Evolutionary conservation across 768 basidiomycete species (phyloP).

Genomic region (Tricholoma saponaceum): DNA sequence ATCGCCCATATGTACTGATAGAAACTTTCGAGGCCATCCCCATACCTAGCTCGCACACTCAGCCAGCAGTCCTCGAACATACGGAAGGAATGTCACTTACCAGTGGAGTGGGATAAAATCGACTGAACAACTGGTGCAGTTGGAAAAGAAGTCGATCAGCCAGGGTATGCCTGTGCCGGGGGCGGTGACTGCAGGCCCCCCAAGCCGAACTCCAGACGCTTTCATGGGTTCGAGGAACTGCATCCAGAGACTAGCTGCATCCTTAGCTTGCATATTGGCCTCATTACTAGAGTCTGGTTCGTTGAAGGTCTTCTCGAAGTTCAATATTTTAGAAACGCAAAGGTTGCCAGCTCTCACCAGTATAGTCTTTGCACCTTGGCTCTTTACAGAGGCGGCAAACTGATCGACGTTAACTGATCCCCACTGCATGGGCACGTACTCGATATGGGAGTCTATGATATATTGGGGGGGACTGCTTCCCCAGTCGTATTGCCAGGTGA

Average conservation of each 20-base stretch:
- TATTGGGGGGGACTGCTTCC: constrained; percentile 38
- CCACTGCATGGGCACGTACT: constrained; percentile 54
- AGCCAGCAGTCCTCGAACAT: constrained; percentile 11
- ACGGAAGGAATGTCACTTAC: constrained; percentile 25
- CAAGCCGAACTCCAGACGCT: constrained; percentile 43
- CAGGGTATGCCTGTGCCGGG: constrained; percentile 49
- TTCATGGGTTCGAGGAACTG: constrained; percentile 54
- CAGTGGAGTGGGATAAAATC: constrained; percentile 50
- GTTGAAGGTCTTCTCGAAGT: constrained; percentile 33
- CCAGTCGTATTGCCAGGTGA: constrained; percentile 56
- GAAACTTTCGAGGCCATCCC: constrained; percentile 49
- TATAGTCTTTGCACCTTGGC: constrained; percentile 44
- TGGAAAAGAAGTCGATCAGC: constrained; percentile 48
- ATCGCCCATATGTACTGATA: constrained; percentile 52
- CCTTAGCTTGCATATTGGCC: constrained; percentile 40
- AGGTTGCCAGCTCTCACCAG: constrained; percentile 30
- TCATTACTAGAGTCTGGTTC: constrained; percentile 54
- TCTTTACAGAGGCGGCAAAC: constrained; percentile 33
- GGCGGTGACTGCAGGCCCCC: constrained; percentile 55
- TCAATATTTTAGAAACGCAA: constrained; percentile 34
- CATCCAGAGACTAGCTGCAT: constrained; percentile 54
- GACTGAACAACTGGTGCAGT: constrained; percentile 46
- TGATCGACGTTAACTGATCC: constrained; percentile 35
- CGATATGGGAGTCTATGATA: constrained; percentile 37
- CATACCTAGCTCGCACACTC: constrained; percentile 43